Evolutionary conservation across 2,329 filamentous ascomycete species (phyloP), one percentile per base, ranked within the genome.

Genomic region (Orbilia ellipsospora): DNA sequence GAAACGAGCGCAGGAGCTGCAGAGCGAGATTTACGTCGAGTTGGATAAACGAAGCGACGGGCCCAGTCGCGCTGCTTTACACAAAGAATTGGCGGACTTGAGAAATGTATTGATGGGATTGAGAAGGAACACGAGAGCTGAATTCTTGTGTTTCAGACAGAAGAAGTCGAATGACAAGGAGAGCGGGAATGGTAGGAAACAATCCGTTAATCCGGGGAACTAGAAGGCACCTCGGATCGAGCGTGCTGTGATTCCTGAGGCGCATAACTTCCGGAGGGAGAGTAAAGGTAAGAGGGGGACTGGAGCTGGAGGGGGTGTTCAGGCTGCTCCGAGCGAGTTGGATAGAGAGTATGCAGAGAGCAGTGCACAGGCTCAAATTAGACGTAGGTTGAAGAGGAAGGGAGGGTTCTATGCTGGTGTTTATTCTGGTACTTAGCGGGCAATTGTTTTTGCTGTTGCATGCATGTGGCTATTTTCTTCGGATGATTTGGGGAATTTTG

Each of bases 1-100:
- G 0, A 91, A 96, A 69, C 87, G 89, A 60, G 92, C 93, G 2
- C 89, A 89, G 6, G 89, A 94, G 81, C 86, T 92, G 13, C 95
- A 98, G 84, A 91, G 91, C 79, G 89, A 94, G 81, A 94, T 99
- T 56, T 99, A 98, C 82, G 88, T 95, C 78, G 93, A 95, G 81
- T 85, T 99, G 15, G 95, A 99, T 81, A 87, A 89, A 73, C 89
- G 93, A 59, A 98, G 95, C 62, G 93, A 96, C 81, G 94, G 95
- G 79, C 90, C 93, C 73, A 93, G 94, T 2, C 87, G 95, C 60
- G 87, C 89, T 10, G 86, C 88, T 74, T 84, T 99, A 79, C 94
- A 98, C 84, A 89, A 88, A 65, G 94, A 98, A 84, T 83, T 99
- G 78, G 92, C 92, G 1, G 93, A 94, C 81, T 93, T 99, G 92